These are phyloP conservation scores for Pythium sp. DNA, from an alignment of 352 stramenopile species.

Conservation along the genomic window DNA sequence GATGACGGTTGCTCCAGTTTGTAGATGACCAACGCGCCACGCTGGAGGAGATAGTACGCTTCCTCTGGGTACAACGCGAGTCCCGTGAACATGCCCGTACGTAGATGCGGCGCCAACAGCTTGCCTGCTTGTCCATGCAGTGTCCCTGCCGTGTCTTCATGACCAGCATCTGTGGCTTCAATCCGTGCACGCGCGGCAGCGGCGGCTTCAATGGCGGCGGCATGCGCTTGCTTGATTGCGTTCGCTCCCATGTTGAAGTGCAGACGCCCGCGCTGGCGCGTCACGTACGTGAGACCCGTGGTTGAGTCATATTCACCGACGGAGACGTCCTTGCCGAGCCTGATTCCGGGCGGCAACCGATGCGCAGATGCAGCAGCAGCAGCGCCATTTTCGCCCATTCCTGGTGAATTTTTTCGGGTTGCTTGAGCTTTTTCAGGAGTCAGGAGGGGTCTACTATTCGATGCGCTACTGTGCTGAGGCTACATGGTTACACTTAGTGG, in stretches of 20 bases:
- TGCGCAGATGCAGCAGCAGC: too few relatives aligned
- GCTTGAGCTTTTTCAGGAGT: neutral
- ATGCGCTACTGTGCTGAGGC: neutral
- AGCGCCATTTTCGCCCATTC: conserved; percentile 9
- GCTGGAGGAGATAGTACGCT: conserved; percentile 59
- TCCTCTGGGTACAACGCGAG: conserved; percentile 72
- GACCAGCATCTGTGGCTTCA: neutral
- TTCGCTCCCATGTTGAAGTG: conserved; percentile 75
- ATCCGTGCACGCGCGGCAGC: neutral
- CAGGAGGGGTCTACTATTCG: neutral
- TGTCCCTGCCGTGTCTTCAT: neutral
- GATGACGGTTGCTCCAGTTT: conserved; percentile 16
- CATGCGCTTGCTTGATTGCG: conserved; percentile 32
- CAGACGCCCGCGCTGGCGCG: conserved; percentile 62
- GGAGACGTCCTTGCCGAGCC: conserved; percentile 41
- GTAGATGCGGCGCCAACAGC: conserved; percentile 13
- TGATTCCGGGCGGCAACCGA: neutral
- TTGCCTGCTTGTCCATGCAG: neutral
- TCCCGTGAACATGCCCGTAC: conserved; percentile 47
- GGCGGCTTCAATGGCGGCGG: neutral
- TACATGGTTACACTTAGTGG: too few relatives aligned
- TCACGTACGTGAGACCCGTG: conserved; percentile 65
- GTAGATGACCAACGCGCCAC: conserved; percentile 45
- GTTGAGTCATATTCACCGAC: conserved; percentile 54
- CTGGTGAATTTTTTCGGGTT: neutral